Evolutionary conservation across 1,284 basidiomycete genomes (phyloP), one percentile per base, ranked within the genome.

Genomic region (Trametes hirsuta): DNA sequence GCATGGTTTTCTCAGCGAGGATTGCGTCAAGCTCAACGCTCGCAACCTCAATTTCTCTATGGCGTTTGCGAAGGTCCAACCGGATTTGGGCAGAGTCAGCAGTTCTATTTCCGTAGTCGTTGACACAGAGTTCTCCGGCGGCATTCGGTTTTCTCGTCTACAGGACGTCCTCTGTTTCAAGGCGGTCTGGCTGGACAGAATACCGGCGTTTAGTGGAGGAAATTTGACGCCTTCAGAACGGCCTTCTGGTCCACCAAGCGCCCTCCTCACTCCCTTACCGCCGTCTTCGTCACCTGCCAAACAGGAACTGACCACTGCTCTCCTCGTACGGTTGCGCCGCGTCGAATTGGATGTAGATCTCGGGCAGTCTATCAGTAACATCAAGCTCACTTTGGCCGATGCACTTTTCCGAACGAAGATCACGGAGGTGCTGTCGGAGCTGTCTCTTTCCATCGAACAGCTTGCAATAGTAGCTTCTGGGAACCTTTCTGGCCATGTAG

Each of bases 131-230:
- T 84, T 94, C 63, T 78, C 85, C 6, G 91, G 90, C 0, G 84
- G 79, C 4, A 79, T 93, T 36, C 85, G 87, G 18, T 91, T 95
- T 70, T 91, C 91, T 10, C 85, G 93, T 14, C 72, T 95, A 15
- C 93, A 94, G 71, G 93, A 95, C 69, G 84, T 94, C 47, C 79
- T 95, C 30, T 93, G 91, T 72, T 93, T 95, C 81, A 94, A 94
- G 72, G 93, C 93, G 1, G 91, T 95, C 18, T 95, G 93, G 92
- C 72, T 95, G 46, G 93, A 95, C 69, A 86, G 87, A 42, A 93
- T 95, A 40, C 91, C 92, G 0, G 74, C 91, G 3, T 82, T 91
- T 67, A 83, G 82, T 59, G 78, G 75, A n/a, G 79, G 81, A 50
- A 59, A 63, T 48, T 65, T 70, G 45, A 58, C 64, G n/a, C 65